Evolutionary conservation across 176 grass and related monocot species (phyloP).

Genomic region (Pontederia paniculata): DNA sequence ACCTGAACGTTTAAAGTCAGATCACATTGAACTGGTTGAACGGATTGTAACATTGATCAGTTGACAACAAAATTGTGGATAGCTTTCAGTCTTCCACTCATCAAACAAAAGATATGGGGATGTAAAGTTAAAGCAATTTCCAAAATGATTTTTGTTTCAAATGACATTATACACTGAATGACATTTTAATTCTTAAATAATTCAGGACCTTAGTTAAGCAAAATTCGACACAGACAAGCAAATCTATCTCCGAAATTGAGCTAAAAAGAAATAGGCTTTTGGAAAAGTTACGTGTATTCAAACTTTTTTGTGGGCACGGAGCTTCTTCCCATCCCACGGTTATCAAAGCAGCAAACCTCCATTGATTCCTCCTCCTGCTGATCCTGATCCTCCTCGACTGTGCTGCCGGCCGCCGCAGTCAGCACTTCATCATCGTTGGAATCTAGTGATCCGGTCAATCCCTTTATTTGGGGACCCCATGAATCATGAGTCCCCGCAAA

Average conservation of each 20-base stretch:
- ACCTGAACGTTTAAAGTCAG: too few relatives aligned
- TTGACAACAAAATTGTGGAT: too few relatives aligned
- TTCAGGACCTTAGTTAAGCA: background rate
- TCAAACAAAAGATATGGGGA: too few relatives aligned
- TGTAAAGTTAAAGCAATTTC: too few relatives aligned
- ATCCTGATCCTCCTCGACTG: constrained; percentile 6
- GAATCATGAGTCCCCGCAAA: constrained; percentile 97
- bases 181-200: too few relatives aligned
- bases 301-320: constrained; percentile 59
- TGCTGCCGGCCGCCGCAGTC: constrained; percentile 19
- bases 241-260: background rate
- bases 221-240: background rate
- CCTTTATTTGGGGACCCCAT: constrained; percentile 90
- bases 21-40: too few relatives aligned
- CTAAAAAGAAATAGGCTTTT: background rate
- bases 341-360: constrained; percentile 98
- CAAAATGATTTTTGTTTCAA: too few relatives aligned
- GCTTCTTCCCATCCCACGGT: constrained; percentile 79
- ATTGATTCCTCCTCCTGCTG: constrained; percentile 40
- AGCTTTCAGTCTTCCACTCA: too few relatives aligned
- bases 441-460: constrained; percentile 56
- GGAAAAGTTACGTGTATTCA: constrained; percentile 49
- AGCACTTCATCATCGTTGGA: constrained; percentile 43
- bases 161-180: too few relatives aligned
- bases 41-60: too few relatives aligned